These are phyloP conservation scores for Grigorovia jiainica DNA, from an alignment of 805 yeast species.

Conservation along the genomic window DNA sequence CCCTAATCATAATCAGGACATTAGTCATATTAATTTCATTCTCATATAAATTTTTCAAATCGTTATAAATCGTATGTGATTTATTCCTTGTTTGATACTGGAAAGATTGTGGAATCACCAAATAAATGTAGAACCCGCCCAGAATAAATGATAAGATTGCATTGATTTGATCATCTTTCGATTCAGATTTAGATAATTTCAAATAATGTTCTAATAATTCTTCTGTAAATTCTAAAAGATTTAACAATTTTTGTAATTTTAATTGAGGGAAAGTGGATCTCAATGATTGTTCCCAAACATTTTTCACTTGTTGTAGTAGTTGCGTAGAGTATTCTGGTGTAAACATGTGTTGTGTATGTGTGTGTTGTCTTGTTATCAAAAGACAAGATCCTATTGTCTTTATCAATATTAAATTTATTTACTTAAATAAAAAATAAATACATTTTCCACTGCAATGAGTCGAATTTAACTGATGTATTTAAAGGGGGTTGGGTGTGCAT, in stretches of 20 bases:
- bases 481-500: background rate
- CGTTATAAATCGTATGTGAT: slow-evolving; percentile 30
- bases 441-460: too few relatives aligned
- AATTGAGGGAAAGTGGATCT: slow-evolving; percentile 24
- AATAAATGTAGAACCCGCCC: slow-evolving; percentile 30
- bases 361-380: too few relatives aligned
- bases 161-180: slow-evolving; percentile 11
- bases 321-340: slow-evolving; percentile 35
- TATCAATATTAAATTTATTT: too few relatives aligned
- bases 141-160: slow-evolving; percentile 29
- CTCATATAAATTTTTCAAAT: slow-evolving; percentile 29
- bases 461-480: too few relatives aligned
- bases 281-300: slow-evolving; percentile 28
- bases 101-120: slow-evolving; percentile 32
- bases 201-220: slow-evolving; percentile 28
- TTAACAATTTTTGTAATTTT: slow-evolving; percentile 29
- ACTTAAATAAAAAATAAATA: too few relatives aligned
- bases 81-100: slow-evolving; percentile 35
- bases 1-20: slow-evolving; percentile 29
- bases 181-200: slow-evolving; percentile 9
- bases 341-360: slow-evolving; percentile 7
- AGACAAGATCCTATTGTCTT: too few relatives aligned
- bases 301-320: slow-evolving; percentile 18
- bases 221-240: slow-evolving; percentile 31
- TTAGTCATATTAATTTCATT: slow-evolving; percentile 33